Base-by-base conservation (phyloP, 1,139 yeast genomes). In the Geotrichum australiense region DNA sequence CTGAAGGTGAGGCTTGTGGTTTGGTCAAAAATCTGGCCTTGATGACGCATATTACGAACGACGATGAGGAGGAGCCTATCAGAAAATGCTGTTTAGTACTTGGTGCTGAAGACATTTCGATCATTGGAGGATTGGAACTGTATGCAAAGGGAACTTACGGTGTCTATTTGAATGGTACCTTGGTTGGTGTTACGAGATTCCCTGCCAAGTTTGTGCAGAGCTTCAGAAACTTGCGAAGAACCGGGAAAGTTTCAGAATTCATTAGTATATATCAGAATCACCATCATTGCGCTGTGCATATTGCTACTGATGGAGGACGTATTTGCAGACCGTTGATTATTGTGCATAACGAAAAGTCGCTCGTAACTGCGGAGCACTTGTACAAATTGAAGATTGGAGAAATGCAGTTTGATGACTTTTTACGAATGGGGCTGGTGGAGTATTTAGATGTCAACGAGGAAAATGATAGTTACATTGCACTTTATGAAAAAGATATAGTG, bases 1-100 rank as follows among this genome's bases (percentile, higher is more conserved):
- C 99, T 2, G 99, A 91, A 74, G 99, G 99, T 71, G 99, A 93
- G 63, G 98, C 99, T 1, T 91, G 99, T 77, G 99, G 99, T 57
- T 74, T 91, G 62, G 98, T 91, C 26, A 91, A 91, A 64, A 91
- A 91, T 59, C 70, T 91, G 62, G 98, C 98, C 2, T 72, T 91
- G 43, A 91, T 91, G 99, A 91, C 99, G 12, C 99, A 91, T 65
- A 93, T 91, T 57, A 91, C 99, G 7, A 89, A 98, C 2, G 99
- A 91, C 63, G 97, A 86, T 55, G 99, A 91, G 62, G 97, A 91
- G 59, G 83, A 72, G 14, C 97, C 98, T 11, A 77, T 91, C 35
- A 76, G 73, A 51, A 75, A 74, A 47, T 69, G 89, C 35, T 86
- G 96, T 59, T 81, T 70, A 54, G 69, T 82, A 19, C 71, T 93